Base-by-base conservation (phyloP, 225 moss, liverwort and hornwort genomes). In the Straminergon stramineum region DNA sequence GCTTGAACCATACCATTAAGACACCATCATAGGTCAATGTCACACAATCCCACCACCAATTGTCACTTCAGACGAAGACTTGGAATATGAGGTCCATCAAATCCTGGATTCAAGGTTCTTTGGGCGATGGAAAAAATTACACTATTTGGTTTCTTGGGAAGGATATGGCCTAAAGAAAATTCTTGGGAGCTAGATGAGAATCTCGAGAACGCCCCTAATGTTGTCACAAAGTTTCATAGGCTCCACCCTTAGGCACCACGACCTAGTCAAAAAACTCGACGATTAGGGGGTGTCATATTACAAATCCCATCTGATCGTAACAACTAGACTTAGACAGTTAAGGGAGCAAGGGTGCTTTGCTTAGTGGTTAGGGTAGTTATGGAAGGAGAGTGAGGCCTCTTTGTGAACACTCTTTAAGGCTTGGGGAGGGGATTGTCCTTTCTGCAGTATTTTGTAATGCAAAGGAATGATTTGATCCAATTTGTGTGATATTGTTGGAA, bases 291-390 rank as follows among this genome's bases (percentile, higher is more conserved):
- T 21, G n/a, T 64, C 13, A 35, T 35, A 7, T 20, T 69, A n/a
- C 13, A 4, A 19, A 19, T 14, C 5, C 11, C 6, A 1, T 3
- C 1, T 4, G 4, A 5, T 68, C 5, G 37, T 64, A 64, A 64
- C 16, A 64, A 7, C 2, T 31, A 1, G 63, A 30, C 63, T 28
- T 14, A 6, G 30, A 30, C 7, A 3, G 4, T 63, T 63, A 30
- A 3, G 7, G 63, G 4, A 15, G 28, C 62, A 62, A 62, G 62
- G 62, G 13, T 28, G 28, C 27, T 61, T 26, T 13, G 5, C 58
- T 9, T 28, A 62, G 26, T 6, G 13, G 62, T 62, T 62, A 62
- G 0, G 62, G 13, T 23, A 2, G 24, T 60, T 60, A 60, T 24
- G 11, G 5, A 11, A 24, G 60, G 4, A 58, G 8, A 22, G 18